Percentiles rank a stretch among this genome's conserved stretches.
phyloP scores from a whole-genome alignment of 345 rosid species.

The Ceriops tagal region DNA sequence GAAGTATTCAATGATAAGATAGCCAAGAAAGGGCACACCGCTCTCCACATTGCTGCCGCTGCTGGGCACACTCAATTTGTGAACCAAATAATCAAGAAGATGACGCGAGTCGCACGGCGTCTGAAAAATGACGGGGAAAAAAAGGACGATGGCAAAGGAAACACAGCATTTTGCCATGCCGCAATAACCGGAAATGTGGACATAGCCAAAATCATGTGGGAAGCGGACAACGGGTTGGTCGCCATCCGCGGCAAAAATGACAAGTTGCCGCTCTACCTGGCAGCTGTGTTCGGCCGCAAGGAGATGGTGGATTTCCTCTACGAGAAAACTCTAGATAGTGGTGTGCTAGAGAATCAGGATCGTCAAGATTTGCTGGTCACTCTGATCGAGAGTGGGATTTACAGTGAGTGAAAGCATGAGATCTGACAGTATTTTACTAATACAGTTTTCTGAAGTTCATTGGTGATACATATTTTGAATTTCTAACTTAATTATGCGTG shows the following conservation, averaged over 20 bases:
- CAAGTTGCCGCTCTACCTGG: conserved; percentile 15
- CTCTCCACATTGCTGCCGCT: conserved; percentile 27
- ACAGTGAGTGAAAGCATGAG: neutral
- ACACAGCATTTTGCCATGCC: conserved; percentile 26
- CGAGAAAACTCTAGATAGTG: neutral
- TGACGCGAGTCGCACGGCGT: conserved; percentile 9
- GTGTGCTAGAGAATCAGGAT: too few relatives aligned
- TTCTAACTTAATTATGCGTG: neutral
- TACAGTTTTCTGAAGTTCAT: neutral
- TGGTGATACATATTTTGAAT: neutral
- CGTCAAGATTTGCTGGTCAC: conserved; percentile 7
- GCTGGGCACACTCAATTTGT: conserved; percentile 21
- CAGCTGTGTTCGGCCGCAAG: conserved; percentile 15
- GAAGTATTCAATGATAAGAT: conserved; percentile 10
- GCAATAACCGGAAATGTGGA: conserved; percentile 18
- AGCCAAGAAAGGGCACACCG: conserved; percentile 4
- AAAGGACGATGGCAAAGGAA: neutral
- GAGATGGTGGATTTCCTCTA: conserved; percentile 20
- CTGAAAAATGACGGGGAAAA: neutral
- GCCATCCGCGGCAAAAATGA: conserved; percentile 4
- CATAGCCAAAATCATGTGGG: conserved; percentile 15
- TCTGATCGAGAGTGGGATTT: neutral
- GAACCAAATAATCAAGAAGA: conserved; percentile 10
- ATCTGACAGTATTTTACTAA: too few relatives aligned
- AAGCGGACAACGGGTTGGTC: conserved; percentile 3